phyloP scores from a whole-genome alignment of 139 green algal genomes.

The Chlamydomonas sphaeroides region DNA sequence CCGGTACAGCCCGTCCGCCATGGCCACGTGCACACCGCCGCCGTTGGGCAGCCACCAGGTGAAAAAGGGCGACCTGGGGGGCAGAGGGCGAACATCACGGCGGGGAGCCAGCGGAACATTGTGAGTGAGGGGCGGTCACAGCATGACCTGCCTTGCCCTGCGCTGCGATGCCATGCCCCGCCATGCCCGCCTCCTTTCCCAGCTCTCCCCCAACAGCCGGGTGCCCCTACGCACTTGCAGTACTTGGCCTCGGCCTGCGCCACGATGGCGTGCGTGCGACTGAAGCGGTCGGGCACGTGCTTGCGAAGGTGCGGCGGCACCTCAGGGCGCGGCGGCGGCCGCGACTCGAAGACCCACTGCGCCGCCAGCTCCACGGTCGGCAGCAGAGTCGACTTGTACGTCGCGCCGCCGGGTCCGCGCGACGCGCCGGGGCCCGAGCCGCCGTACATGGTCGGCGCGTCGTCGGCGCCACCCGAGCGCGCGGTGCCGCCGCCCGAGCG shows the following conservation, averaged over 20 bases:
- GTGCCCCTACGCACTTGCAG: constrained; percentile 33
- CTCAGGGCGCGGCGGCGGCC: constrained; percentile 6
- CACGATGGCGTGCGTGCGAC: constrained; percentile 50
- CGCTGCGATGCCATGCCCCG: no score
- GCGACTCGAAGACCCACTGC: constrained; percentile 38
- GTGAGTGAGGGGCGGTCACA: no score
- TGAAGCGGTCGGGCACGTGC: constrained; percentile 37
- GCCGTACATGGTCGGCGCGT: not conserved
- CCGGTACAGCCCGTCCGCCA: constrained; percentile 52
- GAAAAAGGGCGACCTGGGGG: constrained; percentile 52
- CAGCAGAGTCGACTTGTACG: constrained; percentile 37
- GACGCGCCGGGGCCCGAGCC: not conserved
- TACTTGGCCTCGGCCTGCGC: constrained; percentile 41
- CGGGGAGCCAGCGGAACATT: no score
- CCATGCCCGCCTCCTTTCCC: no score
- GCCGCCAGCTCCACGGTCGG: constrained; percentile 1
- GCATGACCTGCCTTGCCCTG: no score
- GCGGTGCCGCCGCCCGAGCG: not conserved
- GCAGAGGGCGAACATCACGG: not conserved
- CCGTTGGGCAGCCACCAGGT: constrained; percentile 58
- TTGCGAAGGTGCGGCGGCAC: constrained; percentile 23
- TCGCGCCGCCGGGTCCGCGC: not conserved
- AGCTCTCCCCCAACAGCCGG: no score
- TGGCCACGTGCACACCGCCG: constrained; percentile 51
- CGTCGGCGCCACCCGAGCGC: constrained; percentile 1